Conservation (phyloP, 2,329 filamentous ascomycete genomes). For the Beauveria australis region DNA sequence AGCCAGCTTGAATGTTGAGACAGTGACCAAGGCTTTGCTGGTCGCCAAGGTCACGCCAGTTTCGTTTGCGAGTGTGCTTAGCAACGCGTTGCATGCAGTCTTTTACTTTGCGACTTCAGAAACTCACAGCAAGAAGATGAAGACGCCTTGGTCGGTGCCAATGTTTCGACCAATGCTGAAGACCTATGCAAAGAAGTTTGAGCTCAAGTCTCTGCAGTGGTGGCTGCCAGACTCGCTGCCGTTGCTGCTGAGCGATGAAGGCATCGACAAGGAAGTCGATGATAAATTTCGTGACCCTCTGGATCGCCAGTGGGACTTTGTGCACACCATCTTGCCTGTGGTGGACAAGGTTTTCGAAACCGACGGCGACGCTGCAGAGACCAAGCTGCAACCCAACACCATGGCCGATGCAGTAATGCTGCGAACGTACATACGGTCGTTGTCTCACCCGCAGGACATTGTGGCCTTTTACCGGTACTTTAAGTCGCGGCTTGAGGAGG, state of each 20-base stretch:
- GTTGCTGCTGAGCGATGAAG: slow-evolving; percentile 17
- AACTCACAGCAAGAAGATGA: slow-evolving; percentile 20
- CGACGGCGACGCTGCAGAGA: slow-evolving; percentile 13
- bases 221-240: slow-evolving; percentile 29
- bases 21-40: slow-evolving; percentile 34
- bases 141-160: slow-evolving; percentile 26
- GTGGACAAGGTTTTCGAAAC: slow-evolving; percentile 24
- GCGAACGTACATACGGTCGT: slow-evolving; percentile 34
- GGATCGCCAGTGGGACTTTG: slow-evolving; percentile 22
- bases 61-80: slow-evolving; percentile 26
- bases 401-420: slow-evolving; percentile 40
- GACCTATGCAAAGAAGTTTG: slow-evolving; percentile 41
- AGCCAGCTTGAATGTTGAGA: slow-evolving; percentile 39
- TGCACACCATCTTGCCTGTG: slow-evolving; percentile 25
- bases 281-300: slow-evolving; percentile 16
- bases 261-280: slow-evolving; percentile 12
- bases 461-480: slow-evolving; percentile 40
- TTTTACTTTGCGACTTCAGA: slow-evolving; percentile 37
- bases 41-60: slow-evolving; percentile 41
- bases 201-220: slow-evolving; percentile 35
- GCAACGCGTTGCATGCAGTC: slow-evolving; percentile 40
- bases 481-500: slow-evolving; percentile 31
- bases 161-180: slow-evolving; percentile 40
- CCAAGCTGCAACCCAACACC: slow-evolving; percentile 26
- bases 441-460: slow-evolving; percentile 31